Evolutionary conservation across 2,329 filamentous ascomycete species (phyloP), one percentile per base, ranked within the genome.

Genomic region (Ascochyta fabae): DNA sequence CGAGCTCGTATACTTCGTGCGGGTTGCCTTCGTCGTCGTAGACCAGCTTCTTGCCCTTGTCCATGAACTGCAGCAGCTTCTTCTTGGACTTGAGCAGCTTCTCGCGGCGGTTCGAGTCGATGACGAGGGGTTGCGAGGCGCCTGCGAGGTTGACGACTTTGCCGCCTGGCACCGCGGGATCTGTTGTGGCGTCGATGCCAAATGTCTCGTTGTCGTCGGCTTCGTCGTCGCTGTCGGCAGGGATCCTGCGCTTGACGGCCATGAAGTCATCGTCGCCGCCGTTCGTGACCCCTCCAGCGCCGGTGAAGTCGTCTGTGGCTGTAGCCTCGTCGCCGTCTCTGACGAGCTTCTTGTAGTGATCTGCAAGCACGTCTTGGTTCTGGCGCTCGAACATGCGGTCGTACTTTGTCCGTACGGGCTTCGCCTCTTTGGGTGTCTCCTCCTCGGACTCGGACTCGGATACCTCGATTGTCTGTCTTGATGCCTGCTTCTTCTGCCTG

Each of bases 371-470:
- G 71, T 97, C 93, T 77, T 98, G 94, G 77, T 99, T 99, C 66
- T 89, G 90, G 58, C 95, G 85, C 80, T 97, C 94, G 76, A 98
- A 97, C 95, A 99, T 98, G 66, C 92, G 89, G 76, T 99, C 92
- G 74, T 96, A 96, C 76, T 96, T 98, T 29, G 96, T 99, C 59
- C 92, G 86, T 16, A 96, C 91, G 77, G 88, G 86, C 73, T 85
- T 86, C 58, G 80, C 78, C 62, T 80, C 73, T 68, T 83, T 82
- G 31, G 73, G 68, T 35, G 74, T 79, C 24, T 69, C 72, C 15
- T 82, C 83, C 8, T 86, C 81, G 5, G 13, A n/a, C 3, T 87
- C 88, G 13, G 84, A 87, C 74, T 90, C 74, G 74, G 90, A 72
- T 12, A 72, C 65, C 19, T 80, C 78, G 42, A 91, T 77, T 46